Base-by-base conservation (phyloP, 139 green algal species). In the Bryopsis sp. region DNA sequence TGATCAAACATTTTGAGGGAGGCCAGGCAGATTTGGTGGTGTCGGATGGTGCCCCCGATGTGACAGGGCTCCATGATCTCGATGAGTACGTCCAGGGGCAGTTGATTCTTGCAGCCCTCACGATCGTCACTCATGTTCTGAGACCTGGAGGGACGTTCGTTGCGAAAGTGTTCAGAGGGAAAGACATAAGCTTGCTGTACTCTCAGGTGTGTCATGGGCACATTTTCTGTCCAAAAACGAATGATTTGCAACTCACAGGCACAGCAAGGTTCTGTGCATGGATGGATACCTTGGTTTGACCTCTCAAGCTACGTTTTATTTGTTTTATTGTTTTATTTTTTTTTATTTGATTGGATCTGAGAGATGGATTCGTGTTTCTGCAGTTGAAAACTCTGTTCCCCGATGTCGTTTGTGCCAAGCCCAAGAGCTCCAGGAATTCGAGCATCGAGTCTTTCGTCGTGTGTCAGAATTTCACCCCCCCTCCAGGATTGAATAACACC, bases 61-160 rank as follows among this genome's bases (percentile, higher is more conserved):
- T 99, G 1, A 99, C 95, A 1, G 95, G 95, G 0, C 79, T 99
- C n/a, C 95, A 99, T 78, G 95, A 99, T 81, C 84, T 99, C 70
- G 95, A 99, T 59, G 89, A 98, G 75, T 97, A 88, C 68, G 92
- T 98, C 61, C 84, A 91, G 64, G 48, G 80, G 24, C 92, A 97
- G 84, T 87, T 98, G 29, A 89, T 99, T 37, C 79, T 97, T 43
- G 92, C 94, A 5, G 90, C 88, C 0, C 72, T 95, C 24, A 86
- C 85, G 2, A 95, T 99, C 34, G 86, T 90, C 11, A 82, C 83
- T 0, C 73, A 88, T 47, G 86, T 97, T 58, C 82, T 99, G 47
- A 74, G 74, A 29, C 83, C 76, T 0, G 92, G 91, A 0, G 94
- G 94, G 39, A 87, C 74, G 0, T 96, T 97, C 78, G 83, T 99